Conservation (phyloP, 495 filamentous ascomycete species). For the Penicillium verhagenii region DNA sequence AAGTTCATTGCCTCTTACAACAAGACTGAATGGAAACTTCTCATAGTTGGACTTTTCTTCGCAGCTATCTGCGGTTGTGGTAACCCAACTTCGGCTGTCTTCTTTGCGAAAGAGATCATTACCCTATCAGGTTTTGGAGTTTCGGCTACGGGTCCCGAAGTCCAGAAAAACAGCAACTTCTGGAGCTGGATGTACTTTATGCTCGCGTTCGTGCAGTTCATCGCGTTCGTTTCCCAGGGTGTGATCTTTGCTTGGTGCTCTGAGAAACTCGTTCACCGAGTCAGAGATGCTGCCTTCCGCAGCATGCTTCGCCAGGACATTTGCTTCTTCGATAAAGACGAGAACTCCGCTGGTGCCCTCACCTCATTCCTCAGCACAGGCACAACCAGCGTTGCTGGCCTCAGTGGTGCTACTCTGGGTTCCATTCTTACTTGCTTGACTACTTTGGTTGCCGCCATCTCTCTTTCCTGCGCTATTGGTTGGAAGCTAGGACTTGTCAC, state of each 20-base stretch:
- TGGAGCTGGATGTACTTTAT: constrained; percentile 92
- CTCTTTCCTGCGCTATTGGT: constrained; percentile 63
- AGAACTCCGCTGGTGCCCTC: constrained; percentile 65
- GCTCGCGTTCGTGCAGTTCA: constrained; percentile 72
- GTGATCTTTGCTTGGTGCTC: constrained; percentile 76
- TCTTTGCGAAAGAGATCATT: constrained; percentile 81
- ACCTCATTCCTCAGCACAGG: constrained; percentile 79
- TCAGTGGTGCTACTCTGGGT: constrained; percentile 75
- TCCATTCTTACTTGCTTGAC: constrained; percentile 69
- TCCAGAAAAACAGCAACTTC: constrained; percentile 72
- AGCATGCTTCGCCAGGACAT: constrained; percentile 81
- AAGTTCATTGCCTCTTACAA: constrained; percentile 83
- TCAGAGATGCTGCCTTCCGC: constrained; percentile 72
- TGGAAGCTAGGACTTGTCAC: constrained; percentile 90
- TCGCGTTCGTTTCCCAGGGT: constrained; percentile 65
- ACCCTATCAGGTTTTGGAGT: constrained; percentile 44
- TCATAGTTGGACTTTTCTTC: constrained; percentile 72
- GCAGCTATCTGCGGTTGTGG: constrained; percentile 75
- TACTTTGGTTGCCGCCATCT: constrained; percentile 65
- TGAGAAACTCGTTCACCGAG: constrained; percentile 73
- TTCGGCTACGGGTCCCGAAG: constrained; percentile 31
- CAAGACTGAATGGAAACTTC: constrained; percentile 62
- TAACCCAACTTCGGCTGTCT: constrained; percentile 78
- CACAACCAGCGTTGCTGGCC: constrained; percentile 71
- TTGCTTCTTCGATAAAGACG: constrained; percentile 73